Evolutionary conservation across 2,329 filamentous ascomycete species (phyloP), one percentile per base, ranked within the genome.

Genomic region (Escovopsis sp.): DNA sequence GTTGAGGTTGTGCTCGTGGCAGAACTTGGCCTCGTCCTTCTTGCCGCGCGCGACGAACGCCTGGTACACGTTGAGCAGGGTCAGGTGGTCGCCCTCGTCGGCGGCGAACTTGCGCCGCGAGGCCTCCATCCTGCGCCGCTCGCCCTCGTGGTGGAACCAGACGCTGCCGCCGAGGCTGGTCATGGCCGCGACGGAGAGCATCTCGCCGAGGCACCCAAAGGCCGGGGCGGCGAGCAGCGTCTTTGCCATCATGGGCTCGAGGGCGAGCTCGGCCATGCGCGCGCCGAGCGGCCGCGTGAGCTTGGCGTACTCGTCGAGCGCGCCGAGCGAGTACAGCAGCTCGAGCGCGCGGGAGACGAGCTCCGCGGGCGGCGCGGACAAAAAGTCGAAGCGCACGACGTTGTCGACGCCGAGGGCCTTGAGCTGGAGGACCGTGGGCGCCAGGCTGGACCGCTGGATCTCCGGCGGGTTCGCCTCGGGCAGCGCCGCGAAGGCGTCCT

Each of bases 321-420:
- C 87, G 7, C 87, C 87, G 6, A 96, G 65, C 1, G 85, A 84
- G 58, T 81, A 94, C 4, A 98, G 72, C 4, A 95, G 68, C 59
- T 96, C 89, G 2, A 95, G 73, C 1, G 84, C 91, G 47, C 87
- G 84, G 35, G 82, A 76, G 60, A 96, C 75, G 27, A 94, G 75
- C 52, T 89, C 80, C 0, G 87, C 77, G 0, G 91, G 87, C 10
- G 91, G 91, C 3, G 86, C 70, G 3, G 84, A 89, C 40, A 95
- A 65, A 56, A 89, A 98, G 52, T 88, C 79, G 58, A 96, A 98
- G 5, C 86, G 79, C 5, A 86, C 76, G 30, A 96, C 79, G 51
- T 98, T 96, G 58, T 95, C 88, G 50, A 96, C 93, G 0, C 91
- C 91, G 2, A 98, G 69, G 1, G 91, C 89, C 62, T 96, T 94